Evolutionary conservation across 2,329 filamentous ascomycete species (phyloP), one percentile per base, ranked within the genome.

Genomic region (Purpureocillium lavendulum): DNA sequence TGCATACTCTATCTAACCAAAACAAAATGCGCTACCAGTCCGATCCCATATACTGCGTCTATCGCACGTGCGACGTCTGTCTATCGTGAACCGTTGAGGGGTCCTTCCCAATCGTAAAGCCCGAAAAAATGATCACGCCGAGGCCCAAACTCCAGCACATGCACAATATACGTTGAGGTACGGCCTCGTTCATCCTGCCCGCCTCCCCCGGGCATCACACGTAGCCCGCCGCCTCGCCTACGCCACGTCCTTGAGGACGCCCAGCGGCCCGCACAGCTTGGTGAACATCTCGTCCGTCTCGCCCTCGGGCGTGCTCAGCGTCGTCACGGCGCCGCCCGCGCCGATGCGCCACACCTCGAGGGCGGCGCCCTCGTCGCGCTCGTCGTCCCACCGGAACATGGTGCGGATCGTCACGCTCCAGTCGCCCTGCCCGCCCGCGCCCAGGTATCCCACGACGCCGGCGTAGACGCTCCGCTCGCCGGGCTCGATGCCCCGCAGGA

Each of bases 241-340:
- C 24, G 58, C 59, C n/a, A 49, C 44, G 40, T 62, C 60, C 39
- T 50, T 48, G 36, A 78, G 75, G 4, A 73, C 59, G 1, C 71
- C 66, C 49, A 79, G 52, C 10, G 74, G 74, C 3, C 75, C 75
- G 36, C 68, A 71, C 36, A 87, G 61, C 62, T 89, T 90, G 7
- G 78, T 80, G 53, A 82, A 70, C 88, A 97, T 96, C 69, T 97
- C 92, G 44, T 94, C 85, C 63, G 82, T 83, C 67, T 97, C 90
- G 3, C 80, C 87, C 42, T 82, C 71, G 0, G 83, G 70, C 3
- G 83, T 86, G 57, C 88, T 95, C 42, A 95, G 68, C 17, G 80
- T 82, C 2, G 90, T 97, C 13, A 97, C 80, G 0, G 90, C 90
- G 1, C 90, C 92, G 1, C 90, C 92, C 6, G 90, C 90, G 5